Percentiles rank a stretch among this genome's conserved stretches.
Evolutionary conservation across 1,284 basidiomycete species (phyloP).

Genomic region (Ceratorhiza oryzae-sativae): DNA sequence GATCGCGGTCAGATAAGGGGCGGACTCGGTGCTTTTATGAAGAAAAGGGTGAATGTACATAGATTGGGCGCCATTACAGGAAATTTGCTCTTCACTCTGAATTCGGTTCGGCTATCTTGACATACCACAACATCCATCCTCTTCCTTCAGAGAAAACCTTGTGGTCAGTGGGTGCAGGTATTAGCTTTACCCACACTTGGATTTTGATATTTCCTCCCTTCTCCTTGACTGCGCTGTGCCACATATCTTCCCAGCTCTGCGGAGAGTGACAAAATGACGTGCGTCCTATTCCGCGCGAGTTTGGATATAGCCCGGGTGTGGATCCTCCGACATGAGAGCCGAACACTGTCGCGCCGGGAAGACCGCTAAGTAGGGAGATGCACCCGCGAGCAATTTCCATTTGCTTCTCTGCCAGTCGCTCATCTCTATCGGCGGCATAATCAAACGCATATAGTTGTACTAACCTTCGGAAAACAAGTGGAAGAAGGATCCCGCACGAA

Average conservation of each 20-base stretch:
- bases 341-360: constrained; percentile 50
- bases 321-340: constrained; percentile 43
- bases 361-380: constrained; percentile 52
- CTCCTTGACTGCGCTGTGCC: not conserved
- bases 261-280: constrained; percentile 28
- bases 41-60: too few relatives aligned
- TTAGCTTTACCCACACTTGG: constrained; percentile 1
- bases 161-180: not conserved
- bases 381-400: constrained; percentile 53
- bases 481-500: constrained; percentile 60
- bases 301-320: constrained; percentile 46
- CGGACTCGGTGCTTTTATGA: too few relatives aligned
- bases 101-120: not conserved
- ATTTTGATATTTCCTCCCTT: not conserved
- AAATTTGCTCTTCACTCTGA: too few relatives aligned
- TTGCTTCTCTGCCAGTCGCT: constrained; percentile 50
- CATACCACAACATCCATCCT: not conserved
- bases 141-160: not conserved
- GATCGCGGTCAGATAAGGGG: too few relatives aligned
- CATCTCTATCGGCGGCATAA: not conserved
- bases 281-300: not conserved
- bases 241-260: constrained; percentile 18
- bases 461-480: constrained; percentile 57
- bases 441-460: not conserved
- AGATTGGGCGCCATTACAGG: too few relatives aligned